Evolutionary conservation across 768 basidiomycete species (phyloP).

Genomic region (Russula lepida): DNA sequence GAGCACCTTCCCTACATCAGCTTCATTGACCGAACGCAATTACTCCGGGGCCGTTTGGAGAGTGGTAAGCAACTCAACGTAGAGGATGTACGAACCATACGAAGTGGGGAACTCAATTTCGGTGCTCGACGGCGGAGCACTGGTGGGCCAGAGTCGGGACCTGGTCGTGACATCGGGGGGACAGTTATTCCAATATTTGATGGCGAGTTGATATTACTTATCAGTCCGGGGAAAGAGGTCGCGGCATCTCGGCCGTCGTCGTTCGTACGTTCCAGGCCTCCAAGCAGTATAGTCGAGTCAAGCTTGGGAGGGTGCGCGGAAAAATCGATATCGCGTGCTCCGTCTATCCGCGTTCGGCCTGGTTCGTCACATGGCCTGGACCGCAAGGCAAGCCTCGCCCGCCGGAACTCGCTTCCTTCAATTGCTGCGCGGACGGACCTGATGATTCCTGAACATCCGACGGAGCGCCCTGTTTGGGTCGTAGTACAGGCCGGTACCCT

Average conservation of each 20-base stretch:
- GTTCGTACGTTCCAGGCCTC: slow-evolving; percentile 50
- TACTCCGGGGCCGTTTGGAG: slow-evolving; percentile 62
- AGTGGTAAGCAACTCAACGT: slow-evolving; percentile 44
- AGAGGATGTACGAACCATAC: slow-evolving; percentile 53
- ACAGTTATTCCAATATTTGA: slow-evolving; percentile 67
- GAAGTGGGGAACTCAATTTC: slow-evolving; percentile 40
- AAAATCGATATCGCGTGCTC: slow-evolving; percentile 46
- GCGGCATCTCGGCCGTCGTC: slow-evolving; percentile 55
- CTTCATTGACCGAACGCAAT: slow-evolving; percentile 56
- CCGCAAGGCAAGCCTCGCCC: slow-evolving; percentile 66
- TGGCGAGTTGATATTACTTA: slow-evolving; percentile 65
- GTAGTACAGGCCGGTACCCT: slow-evolving; percentile 73
- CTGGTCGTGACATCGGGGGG: slow-evolving; percentile 42
- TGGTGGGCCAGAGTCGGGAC: slow-evolving; percentile 23
- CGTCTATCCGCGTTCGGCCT: slow-evolving; percentile 74
- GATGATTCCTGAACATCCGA: slow-evolving; percentile 51
- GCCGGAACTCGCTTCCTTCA: slow-evolving; percentile 72
- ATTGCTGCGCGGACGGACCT: slow-evolving; percentile 55
- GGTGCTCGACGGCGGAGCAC: slow-evolving; percentile 29
- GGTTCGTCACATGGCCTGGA: slow-evolving; percentile 59
- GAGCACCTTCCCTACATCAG: slow-evolving; percentile 62
- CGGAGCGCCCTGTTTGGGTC: slow-evolving; percentile 66
- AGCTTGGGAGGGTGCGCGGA: slow-evolving; percentile 20
- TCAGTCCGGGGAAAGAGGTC: slow-evolving; percentile 43
- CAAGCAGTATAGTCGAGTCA: slow-evolving; percentile 25